Base-by-base conservation (phyloP, 1,284 basidiomycete species). In the Phenoliferia sp. region DNA sequence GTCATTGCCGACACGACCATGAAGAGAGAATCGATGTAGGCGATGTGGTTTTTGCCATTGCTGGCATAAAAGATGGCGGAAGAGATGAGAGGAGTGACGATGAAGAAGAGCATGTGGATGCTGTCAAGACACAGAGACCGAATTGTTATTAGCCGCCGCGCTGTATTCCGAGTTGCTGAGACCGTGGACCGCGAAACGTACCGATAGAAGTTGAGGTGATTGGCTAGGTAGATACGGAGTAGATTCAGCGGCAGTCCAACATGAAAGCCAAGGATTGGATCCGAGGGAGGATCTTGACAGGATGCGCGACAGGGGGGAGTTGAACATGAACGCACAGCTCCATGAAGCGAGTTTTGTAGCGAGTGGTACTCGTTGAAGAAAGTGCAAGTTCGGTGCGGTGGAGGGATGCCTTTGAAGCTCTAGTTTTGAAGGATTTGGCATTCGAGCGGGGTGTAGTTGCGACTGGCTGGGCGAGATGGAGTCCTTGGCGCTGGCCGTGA, bases 1-100 rank as follows among this genome's bases (percentile, higher is more conserved):
- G 57, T 58, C 33, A 34, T 29, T 10, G n/a, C 31, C 28, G 58
- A 60, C 2, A 62, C 61, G 55, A 31, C 59, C 72, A 61, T 68
- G 71, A 79, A 80, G 57, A 80, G 75, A 36, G 69, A 70, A 56
- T 81, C 79, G 74, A 79, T 70, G 61, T 78, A 80, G 26, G 73
- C 63, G 57, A 80, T 73, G 59, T 76, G 73, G 58, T 65, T 69
- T 36, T 66, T 50, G 6, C 74, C 75, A 56, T 80, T 79, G 67
- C 76, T 75, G 0, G 77, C 80, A 61, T 78, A 81, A 62, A 81
- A 76, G 73, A 81, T 79, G 59, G 59, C 77, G 7, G 77, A 74
- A 28, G 73, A 67, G 63, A 81, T 73, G 39, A 81, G 69, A 2
- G 78, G 79, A 1, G 74, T 69, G 50, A 80, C 68, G 62, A 71